Base-by-base conservation (phyloP, 2,329 filamentous ascomycete genomes). In the Alternaria postmessia region DNA sequence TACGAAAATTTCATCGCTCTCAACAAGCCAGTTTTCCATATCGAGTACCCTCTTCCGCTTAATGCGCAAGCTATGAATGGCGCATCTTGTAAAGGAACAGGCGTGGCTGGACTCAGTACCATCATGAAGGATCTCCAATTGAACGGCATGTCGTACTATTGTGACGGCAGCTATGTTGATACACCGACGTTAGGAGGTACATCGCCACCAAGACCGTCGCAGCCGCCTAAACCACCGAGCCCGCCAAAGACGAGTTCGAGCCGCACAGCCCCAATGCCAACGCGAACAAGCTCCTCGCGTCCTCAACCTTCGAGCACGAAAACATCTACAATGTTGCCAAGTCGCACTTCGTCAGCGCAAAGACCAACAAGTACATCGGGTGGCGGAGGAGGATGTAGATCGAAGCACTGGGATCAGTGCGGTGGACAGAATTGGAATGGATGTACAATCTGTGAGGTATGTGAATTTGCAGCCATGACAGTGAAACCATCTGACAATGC, bases 101-200 rank as follows among this genome's bases (percentile, higher is more conserved):
- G 80, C 5, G 80, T 83, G 0, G 70, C 78, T 2, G 79, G 79
- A 2, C 89, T 90, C 71, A 89, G 87, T 61, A 89, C 85, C 6
- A 80, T 90, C 9, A 81, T 91, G 59, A 91, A 91, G 80, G 85
- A 86, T 66, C 84, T 88, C 81, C 73, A 84, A 41, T 75, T 91
- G 51, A 84, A 89, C 61, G 85, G 85, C 1, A 88, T 85, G 82
- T 83, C 87, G 6, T 75, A 86, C 71, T 86, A 84, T 63, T 90
- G 88, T 48, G 70, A 75, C 64, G 72, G 73, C 0, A 67, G 65
- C 36, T 52, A 60, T 52, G 72, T 69, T n/a, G 64, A 74, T 51
- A 76, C 74, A 8, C 70, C 73, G 3, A 71, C 71, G 7, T 65
- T 70, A n/a, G 67, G 67, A 12, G 69, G 69, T 7, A 64, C 66